Conservation (phyloP, 2,329 filamentous ascomycete genomes). For the Zasmidium cellare region DNA sequence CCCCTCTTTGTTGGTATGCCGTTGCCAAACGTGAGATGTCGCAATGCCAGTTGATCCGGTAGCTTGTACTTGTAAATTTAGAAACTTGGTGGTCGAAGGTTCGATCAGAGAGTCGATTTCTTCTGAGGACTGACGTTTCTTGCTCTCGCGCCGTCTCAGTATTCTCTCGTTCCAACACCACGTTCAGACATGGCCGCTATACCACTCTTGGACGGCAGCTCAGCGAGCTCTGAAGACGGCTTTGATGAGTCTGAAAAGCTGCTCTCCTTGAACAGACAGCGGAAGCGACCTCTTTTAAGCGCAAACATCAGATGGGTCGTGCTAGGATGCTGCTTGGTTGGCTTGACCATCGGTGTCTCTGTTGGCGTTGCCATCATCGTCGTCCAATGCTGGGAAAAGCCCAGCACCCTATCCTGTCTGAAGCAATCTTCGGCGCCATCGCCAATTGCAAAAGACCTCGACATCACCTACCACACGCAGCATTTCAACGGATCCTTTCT, state of each 20-base stretch:
- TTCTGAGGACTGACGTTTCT: not conserved
- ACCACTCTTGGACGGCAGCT: constrained; percentile 2
- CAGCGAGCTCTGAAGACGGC: constrained; percentile 11
- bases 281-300: constrained; percentile 6
- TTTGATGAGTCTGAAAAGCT: constrained; percentile 17
- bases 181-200: constrained; percentile 1
- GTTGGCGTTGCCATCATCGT: constrained; percentile 15
- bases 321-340: constrained; percentile 13
- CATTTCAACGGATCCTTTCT: constrained; percentile 60
- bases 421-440: constrained; percentile 13
- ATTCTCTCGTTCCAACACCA: not conserved
- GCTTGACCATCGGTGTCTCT: constrained; percentile 17
- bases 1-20: too few relatives aligned
- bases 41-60: too few relatives aligned
- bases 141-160: not conserved
- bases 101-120: not conserved
- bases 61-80: too few relatives aligned
- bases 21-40: too few relatives aligned
- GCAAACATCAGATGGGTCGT: constrained; percentile 17
- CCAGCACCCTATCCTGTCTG: constrained; percentile 1
- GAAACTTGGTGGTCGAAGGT: not conserved
- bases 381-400: constrained; percentile 9
- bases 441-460: constrained; percentile 20
- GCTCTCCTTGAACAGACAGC: not conserved
- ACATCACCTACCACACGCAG: constrained; percentile 18